A percentile compares a stretch with the other conserved stretches of the same genome.
These are phyloP conservation scores for Shiraia bambusicola DNA, from an alignment of 2,329 filamentous ascomycete species.

Conservation along the genomic window DNA sequence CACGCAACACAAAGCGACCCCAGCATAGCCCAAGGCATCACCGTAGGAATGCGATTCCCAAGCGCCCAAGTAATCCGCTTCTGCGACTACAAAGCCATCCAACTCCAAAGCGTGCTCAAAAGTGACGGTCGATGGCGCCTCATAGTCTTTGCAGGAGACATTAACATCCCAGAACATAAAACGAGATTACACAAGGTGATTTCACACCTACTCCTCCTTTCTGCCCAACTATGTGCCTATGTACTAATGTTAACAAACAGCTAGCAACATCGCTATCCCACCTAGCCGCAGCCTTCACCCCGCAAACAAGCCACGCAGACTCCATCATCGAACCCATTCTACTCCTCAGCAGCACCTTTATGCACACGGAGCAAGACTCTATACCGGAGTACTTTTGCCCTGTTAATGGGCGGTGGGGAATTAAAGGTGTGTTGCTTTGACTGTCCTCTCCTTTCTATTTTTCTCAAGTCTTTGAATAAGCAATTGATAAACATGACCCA, in stretches of 20 bases:
- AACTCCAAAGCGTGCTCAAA: constrained; percentile 52
- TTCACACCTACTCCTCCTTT: background rate
- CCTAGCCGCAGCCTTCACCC: constrained; percentile 49
- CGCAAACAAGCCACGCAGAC: constrained; percentile 49
- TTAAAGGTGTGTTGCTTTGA: constrained; percentile 53
- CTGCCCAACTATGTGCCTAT: too few relatives aligned
- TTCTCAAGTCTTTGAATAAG: too few relatives aligned
- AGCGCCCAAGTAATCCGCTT: constrained; percentile 61
- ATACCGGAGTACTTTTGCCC: constrained; percentile 61
- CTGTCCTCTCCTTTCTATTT: background rate
- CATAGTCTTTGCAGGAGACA: constrained; percentile 52
- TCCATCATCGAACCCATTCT: constrained; percentile 60
- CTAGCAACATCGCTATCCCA: constrained; percentile 20
- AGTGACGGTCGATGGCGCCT: constrained; percentile 57
- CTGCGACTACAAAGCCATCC: constrained; percentile 60
- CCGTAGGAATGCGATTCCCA: constrained; percentile 53
- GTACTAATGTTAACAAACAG: constrained; percentile 9
- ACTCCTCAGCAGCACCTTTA: constrained; percentile 53
- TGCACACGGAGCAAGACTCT: constrained; percentile 52
- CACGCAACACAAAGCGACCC: constrained; percentile 36
- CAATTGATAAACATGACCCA: too few relatives aligned
- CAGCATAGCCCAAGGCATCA: constrained; percentile 41
- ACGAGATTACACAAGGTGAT: constrained; percentile 44
- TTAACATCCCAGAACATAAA: constrained; percentile 30
- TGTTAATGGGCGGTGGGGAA: constrained; percentile 56